Base-by-base conservation (phyloP, 2,329 filamentous ascomycete genomes). In the Trichoderma sp. region DNA sequence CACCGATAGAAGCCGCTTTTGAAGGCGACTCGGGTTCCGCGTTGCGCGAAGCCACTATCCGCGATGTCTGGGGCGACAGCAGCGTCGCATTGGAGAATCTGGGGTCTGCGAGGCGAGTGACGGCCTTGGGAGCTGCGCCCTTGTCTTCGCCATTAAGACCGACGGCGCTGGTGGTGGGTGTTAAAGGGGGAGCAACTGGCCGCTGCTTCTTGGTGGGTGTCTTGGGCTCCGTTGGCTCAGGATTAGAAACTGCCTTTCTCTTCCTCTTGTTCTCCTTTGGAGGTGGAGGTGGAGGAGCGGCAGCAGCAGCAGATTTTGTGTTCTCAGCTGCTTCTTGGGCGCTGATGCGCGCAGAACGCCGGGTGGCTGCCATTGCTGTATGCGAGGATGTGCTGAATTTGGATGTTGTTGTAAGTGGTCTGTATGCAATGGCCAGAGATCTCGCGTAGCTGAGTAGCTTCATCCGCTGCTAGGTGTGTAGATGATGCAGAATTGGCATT, bases 11-110 rank as follows among this genome's bases (percentile, higher is more conserved):
- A 6, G 73, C 72, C 72, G 69, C 75, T 75, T 81, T 87, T 72
- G 80, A 84, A 74, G 79, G 86, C 72, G 79, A 87, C 74, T 76
- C 81, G 43, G 72, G 81, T 77, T 78, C 79, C 75, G 85, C 71
- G 75, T 82, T 52, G 56, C 84, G 82, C n/a, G 81, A 83, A 13
- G 85, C 83, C 29, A 91, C 81, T 8, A 92, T 76, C 56, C 88
- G 85, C 3, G 89, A 91, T 3, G 90, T 89, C 75, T 89, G 86
- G 2, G 91, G 91, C 0, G 91, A 92, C n/a, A 92, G 79, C 11
- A 94, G 83, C 1, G 88, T 85, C 1, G 91, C 91, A 76, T 93
- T 93, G 55, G 90, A 91, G 16, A 82, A 80, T 72, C 86, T 86
- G 0, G 90, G 88, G 72, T 89, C 84, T 16, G 89, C 90, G 2